Evolutionary conservation across 2,329 filamentous ascomycete genomes (phyloP), one percentile per base, ranked within the genome.

Genomic region (Bipolaris sorokiniana): DNA sequence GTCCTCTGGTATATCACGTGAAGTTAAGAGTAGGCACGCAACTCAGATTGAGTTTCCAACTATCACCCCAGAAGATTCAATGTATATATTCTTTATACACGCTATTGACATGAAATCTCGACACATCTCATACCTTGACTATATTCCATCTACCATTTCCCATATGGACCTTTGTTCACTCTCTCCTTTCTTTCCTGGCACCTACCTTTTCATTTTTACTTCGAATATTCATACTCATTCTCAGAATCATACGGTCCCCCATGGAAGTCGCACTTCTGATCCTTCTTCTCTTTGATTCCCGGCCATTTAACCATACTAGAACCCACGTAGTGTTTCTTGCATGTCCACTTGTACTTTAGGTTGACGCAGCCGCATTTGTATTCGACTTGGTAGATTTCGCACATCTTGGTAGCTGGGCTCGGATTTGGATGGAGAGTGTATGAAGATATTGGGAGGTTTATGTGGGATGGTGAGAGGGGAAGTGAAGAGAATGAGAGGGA

Each of bases 331-430:
- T 23, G 34, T 15, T n/a, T 42, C 18, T 16, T 3, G 51, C 42
- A 53, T 16, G 15, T 53, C 10, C 28, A 47, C 1, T 13, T 22
- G 40, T 36, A 45, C 31, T 46, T 44, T 20, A 38, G n/a, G 1
- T 16, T 5, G 7, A 38, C 31, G 34, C 34, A 52, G 33, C 41
- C 50, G 42, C 50, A 52, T 16, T 13, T 16, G 13, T 46, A 52
- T n/a, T 52, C 16, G 13, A 52, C 42, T 1, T 11, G 26, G 42
- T 52, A 52, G 9, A 37, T n/a, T 3, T 52, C 22, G 41, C 50
- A 52, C 41, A 52, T 52, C 1, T 28, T 5, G 11, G n/a, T 31
- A 6, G 9, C 5, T 31, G 7, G 9, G 9, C 20, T 9, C 26
- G 20, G 28, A 5, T 28, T 33, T 45, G 7, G 6, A 42, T 9